Evolutionary conservation across 345 rosid species (phyloP).

Genomic region (Brassica incana): DNA sequence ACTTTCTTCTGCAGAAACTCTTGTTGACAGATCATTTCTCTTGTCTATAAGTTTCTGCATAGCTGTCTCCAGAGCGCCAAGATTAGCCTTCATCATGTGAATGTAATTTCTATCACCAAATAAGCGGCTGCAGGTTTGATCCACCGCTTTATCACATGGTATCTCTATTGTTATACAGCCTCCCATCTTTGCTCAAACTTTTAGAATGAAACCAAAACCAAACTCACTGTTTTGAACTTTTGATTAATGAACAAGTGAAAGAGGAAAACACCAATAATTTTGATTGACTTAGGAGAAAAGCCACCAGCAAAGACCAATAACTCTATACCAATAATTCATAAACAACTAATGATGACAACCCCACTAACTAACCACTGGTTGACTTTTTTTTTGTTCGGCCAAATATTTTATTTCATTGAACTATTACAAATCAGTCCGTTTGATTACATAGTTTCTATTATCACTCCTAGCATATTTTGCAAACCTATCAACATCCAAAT

Average conservation of each 20-base stretch:
- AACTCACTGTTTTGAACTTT: background rate
- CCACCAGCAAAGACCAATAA: background rate
- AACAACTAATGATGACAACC: too few relatives aligned
- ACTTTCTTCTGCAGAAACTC: background rate
- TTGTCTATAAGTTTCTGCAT: background rate
- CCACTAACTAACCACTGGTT: too few relatives aligned
- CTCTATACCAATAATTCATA: background rate
- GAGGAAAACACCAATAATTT: background rate
- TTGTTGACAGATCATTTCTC: background rate
- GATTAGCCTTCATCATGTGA: background rate
- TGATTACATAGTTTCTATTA: too few relatives aligned
- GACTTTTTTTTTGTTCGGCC: too few relatives aligned
- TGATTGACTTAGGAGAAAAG: background rate
- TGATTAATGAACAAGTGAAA: background rate
- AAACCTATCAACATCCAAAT: too few relatives aligned
- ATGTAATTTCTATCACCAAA: background rate
- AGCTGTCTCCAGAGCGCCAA: background rate
- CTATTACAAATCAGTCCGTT: too few relatives aligned
- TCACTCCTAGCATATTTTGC: too few relatives aligned
- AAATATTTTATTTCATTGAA: too few relatives aligned
- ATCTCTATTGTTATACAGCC: background rate
- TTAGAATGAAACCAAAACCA: background rate
- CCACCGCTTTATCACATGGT: background rate
- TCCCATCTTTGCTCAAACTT: background rate
- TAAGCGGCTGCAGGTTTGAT: background rate